Base-by-base conservation (phyloP, 1,284 basidiomycete species). In the Singerocomus inundabilis region DNA sequence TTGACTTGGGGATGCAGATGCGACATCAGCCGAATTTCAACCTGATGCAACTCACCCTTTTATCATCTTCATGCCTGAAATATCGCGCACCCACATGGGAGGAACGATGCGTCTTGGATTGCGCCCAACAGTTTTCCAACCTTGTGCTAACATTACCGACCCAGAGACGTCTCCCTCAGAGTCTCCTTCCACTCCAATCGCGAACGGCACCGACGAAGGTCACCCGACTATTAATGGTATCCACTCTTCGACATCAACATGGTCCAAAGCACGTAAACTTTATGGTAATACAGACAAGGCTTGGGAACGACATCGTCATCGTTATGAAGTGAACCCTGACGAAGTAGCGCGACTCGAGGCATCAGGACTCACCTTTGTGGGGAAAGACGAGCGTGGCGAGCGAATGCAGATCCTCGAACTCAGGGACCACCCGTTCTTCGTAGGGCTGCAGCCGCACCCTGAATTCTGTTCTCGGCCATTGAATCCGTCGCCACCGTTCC, bases 391-490 rank as follows among this genome's bases (percentile, higher is more conserved):
- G 72, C 86, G 88, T 61, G 93, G 96, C 15, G 93, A 98, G 73
- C 81, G 96, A 50, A 99, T 99, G 96, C 96, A 99, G 74, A 84
- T 97, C 52, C 78, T 96, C 51, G 96, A 99, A 73, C 72, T 98
- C 39, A 79, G 74, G 55, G 93, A 91, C 64, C 96, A 99, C 72
- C 93, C 93, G 1, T 99, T 85, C 80, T 99, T 96, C 70, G 77
- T 98, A 49, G 97, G 85, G 37, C 78, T 99, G 51, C 96, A 99
- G 75, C 93, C 97, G 0, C 96, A 99, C 66, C 96, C 96, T 4
- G 96, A 99, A 70, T 96, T 99, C 75, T 98, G 95, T 74, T 96
- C 96, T 18, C 86, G 96, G n/a, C 96, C 96, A 2, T 78, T 99
- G 45, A 99, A 99, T 74, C 97, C 96, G 0, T 97, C 93, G 0